Evolutionary conservation across 2,329 filamentous ascomycete genomes (phyloP).

Genomic region (Graphilbum fragrans): DNA sequence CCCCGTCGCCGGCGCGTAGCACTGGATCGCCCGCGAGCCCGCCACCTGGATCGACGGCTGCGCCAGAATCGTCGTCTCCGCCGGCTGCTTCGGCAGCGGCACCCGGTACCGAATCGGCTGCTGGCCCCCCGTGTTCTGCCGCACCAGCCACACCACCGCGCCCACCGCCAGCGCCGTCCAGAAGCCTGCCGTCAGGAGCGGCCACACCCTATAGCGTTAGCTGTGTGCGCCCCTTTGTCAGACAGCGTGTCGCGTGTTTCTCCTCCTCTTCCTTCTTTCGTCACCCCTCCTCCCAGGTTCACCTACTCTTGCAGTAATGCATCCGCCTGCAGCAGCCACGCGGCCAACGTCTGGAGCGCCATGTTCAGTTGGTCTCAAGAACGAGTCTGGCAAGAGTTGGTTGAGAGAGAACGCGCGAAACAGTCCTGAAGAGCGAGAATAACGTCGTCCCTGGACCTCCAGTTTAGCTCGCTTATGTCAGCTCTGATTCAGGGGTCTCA

Average conservation of each 20-base stretch:
- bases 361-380: background rate
- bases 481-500: background rate
- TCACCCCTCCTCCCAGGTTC: background rate
- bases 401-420: background rate
- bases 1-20: slow-evolving; percentile 84
- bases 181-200: slow-evolving; percentile 1
- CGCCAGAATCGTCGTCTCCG: slow-evolving; percentile 31
- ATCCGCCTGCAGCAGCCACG: slow-evolving; percentile 2
- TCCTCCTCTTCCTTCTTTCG: no score
- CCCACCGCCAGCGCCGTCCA: slow-evolving; percentile 5
- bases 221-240: background rate
- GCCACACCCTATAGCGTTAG: background rate
- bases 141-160: slow-evolving; percentile 7
- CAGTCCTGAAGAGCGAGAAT: no score
- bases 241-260: no score
- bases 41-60: slow-evolving; percentile 40
- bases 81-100: slow-evolving; percentile 47
- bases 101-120: slow-evolving; percentile 46
- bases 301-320: background rate
- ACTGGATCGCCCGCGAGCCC: slow-evolving; percentile 56
- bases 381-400: background rate
- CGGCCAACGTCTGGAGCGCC: slow-evolving; percentile 1
- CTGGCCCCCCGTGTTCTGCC: slow-evolving; percentile 16
- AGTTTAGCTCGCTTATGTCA: no score
- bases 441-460: no score